phyloP scores from a whole-genome alignment of 805 yeast genomes.

The Yamadazyma endophytica region DNA sequence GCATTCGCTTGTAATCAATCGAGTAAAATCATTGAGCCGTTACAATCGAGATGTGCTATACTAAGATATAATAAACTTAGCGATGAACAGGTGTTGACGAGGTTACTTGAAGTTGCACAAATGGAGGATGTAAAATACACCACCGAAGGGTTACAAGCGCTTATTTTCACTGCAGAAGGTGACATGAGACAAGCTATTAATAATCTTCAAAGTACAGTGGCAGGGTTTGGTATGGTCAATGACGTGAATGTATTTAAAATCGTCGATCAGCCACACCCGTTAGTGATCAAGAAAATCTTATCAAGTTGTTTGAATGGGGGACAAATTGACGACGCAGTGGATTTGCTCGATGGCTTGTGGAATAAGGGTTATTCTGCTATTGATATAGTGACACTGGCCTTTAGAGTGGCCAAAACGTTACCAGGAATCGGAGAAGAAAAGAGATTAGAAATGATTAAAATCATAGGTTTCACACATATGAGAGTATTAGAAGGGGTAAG shows the following conservation, averaged over 20 bases:
- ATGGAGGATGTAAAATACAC: constrained; percentile 71
- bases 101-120: constrained; percentile 68
- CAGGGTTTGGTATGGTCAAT: constrained; percentile 90
- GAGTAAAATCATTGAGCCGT: constrained; percentile 91
- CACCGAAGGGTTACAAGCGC: constrained; percentile 88
- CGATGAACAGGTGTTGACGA: constrained; percentile 79
- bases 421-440: constrained; percentile 63
- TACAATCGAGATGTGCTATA: constrained; percentile 95
- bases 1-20: constrained; percentile 98
- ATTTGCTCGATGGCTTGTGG: constrained; percentile 70
- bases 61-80: constrained; percentile 75
- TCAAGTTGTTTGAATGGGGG: constrained; percentile 34
- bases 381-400: constrained; percentile 87
- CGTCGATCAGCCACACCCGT: constrained; percentile 95
- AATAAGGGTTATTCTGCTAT: constrained; percentile 87
- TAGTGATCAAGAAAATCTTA: constrained; percentile 65
- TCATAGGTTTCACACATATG: constrained; percentile 90
- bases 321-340: constrained; percentile 62
- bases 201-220: constrained; percentile 87
- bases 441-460: constrained; percentile 73
- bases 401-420: constrained; percentile 78
- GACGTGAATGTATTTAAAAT: constrained; percentile 91
- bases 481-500: constrained; percentile 90
- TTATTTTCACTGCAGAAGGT: constrained; percentile 94
- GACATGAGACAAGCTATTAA: constrained; percentile 98